phyloP scores from a whole-genome alignment of 768 basidiomycete genomes.

The Porphyrellus cyaneotinctus region DNA sequence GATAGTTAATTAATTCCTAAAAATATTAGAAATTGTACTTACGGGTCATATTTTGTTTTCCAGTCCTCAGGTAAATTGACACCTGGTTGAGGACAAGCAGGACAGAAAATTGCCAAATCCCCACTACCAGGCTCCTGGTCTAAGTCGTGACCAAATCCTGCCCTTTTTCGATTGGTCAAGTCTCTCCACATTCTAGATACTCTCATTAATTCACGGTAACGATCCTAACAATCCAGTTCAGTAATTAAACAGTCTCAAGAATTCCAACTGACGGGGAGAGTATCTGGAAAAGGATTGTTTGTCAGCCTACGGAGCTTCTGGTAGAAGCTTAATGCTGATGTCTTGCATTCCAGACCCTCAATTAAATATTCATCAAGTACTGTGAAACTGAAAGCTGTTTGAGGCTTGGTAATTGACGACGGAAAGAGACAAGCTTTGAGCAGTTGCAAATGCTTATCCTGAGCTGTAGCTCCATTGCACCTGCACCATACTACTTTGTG shows the following conservation, averaged over 20 bases:
- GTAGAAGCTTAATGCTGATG: too few species aligned
- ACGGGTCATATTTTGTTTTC: not conserved
- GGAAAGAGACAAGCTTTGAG: constrained; percentile 11
- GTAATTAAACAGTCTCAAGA: not conserved
- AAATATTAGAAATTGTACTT: not conserved
- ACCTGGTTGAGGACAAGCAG: too few species aligned
- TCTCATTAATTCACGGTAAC: not conserved
- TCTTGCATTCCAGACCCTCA: too few species aligned
- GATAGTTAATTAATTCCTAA: not conserved
- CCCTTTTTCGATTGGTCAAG: not conserved
- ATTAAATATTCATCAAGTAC: constrained; percentile 21
- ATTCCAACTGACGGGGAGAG: not conserved
- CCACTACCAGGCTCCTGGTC: not conserved
- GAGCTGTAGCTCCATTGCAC: not conserved
- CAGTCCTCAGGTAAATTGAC: too few species aligned
- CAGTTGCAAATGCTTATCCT: too few species aligned
- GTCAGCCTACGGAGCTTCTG: too few species aligned
- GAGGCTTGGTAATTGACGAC: constrained; percentile 7
- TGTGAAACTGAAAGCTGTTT: constrained; percentile 19
- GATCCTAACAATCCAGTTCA: not conserved
- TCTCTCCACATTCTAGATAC: too few species aligned
- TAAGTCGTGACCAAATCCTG: not conserved
- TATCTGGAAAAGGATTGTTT: too few species aligned
- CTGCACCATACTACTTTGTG: not conserved
- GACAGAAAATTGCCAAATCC: not conserved